phyloP scores from a whole-genome alignment of 2,329 filamentous ascomycete species.

The Colletotrichum sansevieriae region DNA sequence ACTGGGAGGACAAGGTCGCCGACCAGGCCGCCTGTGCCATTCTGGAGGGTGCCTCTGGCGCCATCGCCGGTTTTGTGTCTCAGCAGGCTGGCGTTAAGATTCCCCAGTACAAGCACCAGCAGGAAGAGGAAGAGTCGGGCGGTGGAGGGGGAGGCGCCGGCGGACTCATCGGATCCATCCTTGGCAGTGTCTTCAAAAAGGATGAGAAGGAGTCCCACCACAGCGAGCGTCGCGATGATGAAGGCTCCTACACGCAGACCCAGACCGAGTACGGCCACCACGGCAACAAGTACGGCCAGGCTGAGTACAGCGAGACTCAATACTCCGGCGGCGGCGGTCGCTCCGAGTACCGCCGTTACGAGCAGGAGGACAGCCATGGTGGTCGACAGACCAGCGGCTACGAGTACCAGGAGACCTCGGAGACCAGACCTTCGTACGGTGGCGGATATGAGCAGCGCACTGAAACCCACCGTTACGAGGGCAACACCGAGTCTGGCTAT shows the following conservation, averaged over 20 bases:
- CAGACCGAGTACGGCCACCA: conserved; percentile 73
- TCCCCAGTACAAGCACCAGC: conserved; percentile 47
- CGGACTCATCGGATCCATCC: conserved; percentile 77
- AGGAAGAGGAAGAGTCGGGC: conserved; percentile 65
- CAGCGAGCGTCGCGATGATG: conserved; percentile 65
- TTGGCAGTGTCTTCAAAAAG: conserved; percentile 71
- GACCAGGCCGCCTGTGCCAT: conserved; percentile 68
- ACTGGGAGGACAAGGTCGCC: conserved; percentile 68
- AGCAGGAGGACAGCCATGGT: conserved; percentile 63
- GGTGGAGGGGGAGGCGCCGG: conserved; percentile 70
- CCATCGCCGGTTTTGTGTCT: conserved; percentile 60
- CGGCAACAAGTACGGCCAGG: conserved; percentile 70
- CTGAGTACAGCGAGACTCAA: conserved; percentile 70
- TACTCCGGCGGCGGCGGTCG: conserved; percentile 69
- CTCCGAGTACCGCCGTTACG: conserved; percentile 72
- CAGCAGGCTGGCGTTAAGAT: conserved; percentile 60
- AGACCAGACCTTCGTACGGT: conserved; percentile 64
- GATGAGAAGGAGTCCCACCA: conserved; percentile 67
- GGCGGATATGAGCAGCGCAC: conserved; percentile 71
- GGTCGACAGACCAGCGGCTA: conserved; percentile 59
- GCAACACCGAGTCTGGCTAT: conserved; percentile 48
- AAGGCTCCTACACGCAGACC: conserved; percentile 72
- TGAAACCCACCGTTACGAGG: conserved; percentile 63
- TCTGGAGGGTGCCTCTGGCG: conserved; percentile 69
- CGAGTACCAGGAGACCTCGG: conserved; percentile 70